Percentiles rank a stretch among this genome's conserved stretches.
phyloP scores from a whole-genome alignment of 2,329 filamentous ascomycete species.

The Cercospora nicotianae region DNA sequence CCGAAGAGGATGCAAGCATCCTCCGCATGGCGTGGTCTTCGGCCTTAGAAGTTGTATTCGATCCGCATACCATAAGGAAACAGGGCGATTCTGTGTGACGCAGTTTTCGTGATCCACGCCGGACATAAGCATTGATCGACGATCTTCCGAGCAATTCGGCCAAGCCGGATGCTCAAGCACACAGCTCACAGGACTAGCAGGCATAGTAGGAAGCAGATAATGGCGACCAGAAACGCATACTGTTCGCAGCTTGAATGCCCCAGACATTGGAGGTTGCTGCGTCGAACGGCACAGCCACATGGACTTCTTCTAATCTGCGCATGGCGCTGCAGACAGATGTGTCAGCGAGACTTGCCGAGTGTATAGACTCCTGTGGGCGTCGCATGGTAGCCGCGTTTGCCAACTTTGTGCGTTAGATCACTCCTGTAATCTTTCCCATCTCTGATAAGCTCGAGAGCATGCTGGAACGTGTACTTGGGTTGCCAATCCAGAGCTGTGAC shows the following conservation, averaged over 20 bases:
- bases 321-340: neutral
- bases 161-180: neutral
- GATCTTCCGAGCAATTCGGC: neutral
- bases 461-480: slow-evolving; percentile 22
- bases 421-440: slow-evolving; percentile 23
- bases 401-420: slow-evolving; percentile 16
- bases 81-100: neutral
- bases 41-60: neutral
- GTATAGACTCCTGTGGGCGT: slow-evolving; percentile 24
- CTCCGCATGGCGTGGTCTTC: neutral
- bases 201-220: neutral
- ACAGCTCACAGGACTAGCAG: neutral
- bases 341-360: neutral
- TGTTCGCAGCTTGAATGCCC: neutral
- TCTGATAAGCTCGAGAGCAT: slow-evolving; percentile 18
- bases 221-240: neutral
- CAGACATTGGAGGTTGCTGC: neutral
- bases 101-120: neutral
- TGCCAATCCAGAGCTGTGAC: slow-evolving; percentile 20
- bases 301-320: neutral
- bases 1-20: neutral
- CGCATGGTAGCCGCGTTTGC: slow-evolving; percentile 25
- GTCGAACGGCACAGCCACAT: neutral
- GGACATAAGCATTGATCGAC: neutral
- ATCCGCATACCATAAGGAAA: neutral